phyloP scores from a whole-genome alignment of 108 stramenopile genomes.

The Tribonema minus region DNA sequence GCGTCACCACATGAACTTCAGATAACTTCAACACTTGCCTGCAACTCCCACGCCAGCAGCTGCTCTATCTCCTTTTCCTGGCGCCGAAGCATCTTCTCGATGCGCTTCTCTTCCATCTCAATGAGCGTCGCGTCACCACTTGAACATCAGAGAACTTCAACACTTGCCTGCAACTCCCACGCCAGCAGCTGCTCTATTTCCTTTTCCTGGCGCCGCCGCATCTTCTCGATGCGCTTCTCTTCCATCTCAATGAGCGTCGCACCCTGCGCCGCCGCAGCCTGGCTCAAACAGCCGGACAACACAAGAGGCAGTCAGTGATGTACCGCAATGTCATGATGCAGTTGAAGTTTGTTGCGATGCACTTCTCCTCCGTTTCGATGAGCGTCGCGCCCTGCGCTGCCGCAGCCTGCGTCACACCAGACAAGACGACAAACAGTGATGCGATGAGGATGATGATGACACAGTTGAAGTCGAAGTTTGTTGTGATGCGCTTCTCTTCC shows the following conservation, averaged over 20 bases:
- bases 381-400: slow-evolving; percentile 39
- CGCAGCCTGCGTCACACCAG: background rate
- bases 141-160: too few species aligned
- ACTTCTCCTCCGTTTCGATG: slow-evolving; percentile 57
- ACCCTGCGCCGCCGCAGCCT: background rate
- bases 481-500: slow-evolving; percentile 60
- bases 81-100: slow-evolving; percentile 59
- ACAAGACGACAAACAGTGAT: too few species aligned
- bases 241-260: slow-evolving; percentile 61
- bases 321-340: too few species aligned
- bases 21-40: slow-evolving; percentile 38
- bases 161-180: slow-evolving; percentile 54
- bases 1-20: too few species aligned
- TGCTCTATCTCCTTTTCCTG: slow-evolving; percentile 65
- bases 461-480: too few species aligned
- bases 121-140: slow-evolving; percentile 54
- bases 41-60: slow-evolving; percentile 59
- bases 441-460: too few species aligned
- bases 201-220: slow-evolving; percentile 58
- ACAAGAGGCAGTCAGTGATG: too few species aligned
- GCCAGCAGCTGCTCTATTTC: slow-evolving; percentile 52
- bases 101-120: slow-evolving; percentile 57
- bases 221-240: slow-evolving; percentile 59
- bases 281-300: too few species aligned
- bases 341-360: too few species aligned